phyloP scores from a whole-genome alignment of 2,329 filamentous ascomycete genomes.

The Fusarium bulbicola region DNA sequence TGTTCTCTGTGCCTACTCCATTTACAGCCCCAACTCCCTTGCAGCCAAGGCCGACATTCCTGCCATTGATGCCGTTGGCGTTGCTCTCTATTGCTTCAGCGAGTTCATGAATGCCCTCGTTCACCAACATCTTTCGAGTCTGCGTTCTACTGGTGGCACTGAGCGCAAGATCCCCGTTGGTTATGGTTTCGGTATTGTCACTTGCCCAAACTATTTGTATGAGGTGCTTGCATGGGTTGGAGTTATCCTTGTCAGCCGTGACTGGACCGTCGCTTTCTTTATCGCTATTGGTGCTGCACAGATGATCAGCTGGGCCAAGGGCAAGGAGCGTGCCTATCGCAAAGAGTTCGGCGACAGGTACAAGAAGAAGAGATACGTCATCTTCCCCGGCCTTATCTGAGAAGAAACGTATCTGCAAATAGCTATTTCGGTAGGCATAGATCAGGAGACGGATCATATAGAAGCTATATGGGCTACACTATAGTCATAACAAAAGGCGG shows the following conservation, averaged over 20 bases:
- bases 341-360: constrained; percentile 93
- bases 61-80: constrained; percentile 69
- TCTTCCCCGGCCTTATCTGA: constrained; percentile 82
- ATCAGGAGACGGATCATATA: not conserved
- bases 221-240: constrained; percentile 89
- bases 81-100: constrained; percentile 78
- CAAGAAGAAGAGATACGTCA: constrained; percentile 89
- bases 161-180: constrained; percentile 89
- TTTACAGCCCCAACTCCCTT: constrained; percentile 79
- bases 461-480: not conserved
- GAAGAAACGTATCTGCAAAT: not conserved
- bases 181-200: constrained; percentile 85
- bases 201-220: constrained; percentile 97
- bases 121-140: constrained; percentile 79
- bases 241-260: constrained; percentile 80
- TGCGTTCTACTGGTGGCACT: constrained; percentile 81
- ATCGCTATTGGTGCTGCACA: constrained; percentile 75
- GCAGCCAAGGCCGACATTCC: constrained; percentile 64
- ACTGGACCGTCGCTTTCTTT: constrained; percentile 81
- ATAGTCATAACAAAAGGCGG: not conserved
- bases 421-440: not conserved
- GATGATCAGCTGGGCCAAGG: constrained; percentile 89
- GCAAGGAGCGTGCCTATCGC: constrained; percentile 91
- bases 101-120: constrained; percentile 84
- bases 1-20: constrained; percentile 81